Base-by-base conservation (phyloP, 371 early-diverging fungal genomes). In the Blakeslea trispora region DNA sequence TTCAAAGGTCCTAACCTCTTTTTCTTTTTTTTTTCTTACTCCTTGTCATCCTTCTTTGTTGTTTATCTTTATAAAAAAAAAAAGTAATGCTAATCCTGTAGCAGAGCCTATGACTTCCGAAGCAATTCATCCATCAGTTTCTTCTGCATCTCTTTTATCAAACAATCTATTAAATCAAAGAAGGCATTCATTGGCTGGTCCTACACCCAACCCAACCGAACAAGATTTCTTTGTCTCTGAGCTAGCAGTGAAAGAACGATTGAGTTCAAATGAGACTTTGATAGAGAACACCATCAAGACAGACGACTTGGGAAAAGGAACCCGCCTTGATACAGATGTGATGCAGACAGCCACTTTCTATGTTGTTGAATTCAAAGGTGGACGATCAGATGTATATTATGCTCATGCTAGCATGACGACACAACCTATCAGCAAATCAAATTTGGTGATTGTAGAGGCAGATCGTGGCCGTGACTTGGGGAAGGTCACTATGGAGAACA, bases 401-500 rank as follows among this genome's bases (percentile, higher is more conserved):
- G 91, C 91, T 77, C 50, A 53, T 48, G 14, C 37, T 13, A 8
- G 6, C 5, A 19, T 24, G 10, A 15, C 40, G 19, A 32, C 48
- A 34, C 3, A 43, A 0, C 18, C 37, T 14, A 48, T 54, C 17
- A 53, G 59, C 21, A 18, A 53, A 10, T 88, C 89, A 11, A 92
- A 93, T 54, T 70, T 91, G 50, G 96, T 93, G 13, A 91, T 98
- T 55, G 96, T 96, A 1, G 97, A 98, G 71, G 98, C 95, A 1
- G 98, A 98, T 68, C 88, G 98, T 34, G 98, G 97, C 19, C 91
- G 91, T 50, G 98, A 98, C 67, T 77, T 98, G 39, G 98, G 98
- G 19, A 89, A 92, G 55, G 86, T 97, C 9, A 53, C 50, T 15
- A 45, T 60, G 41, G 61, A 63, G n/a, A 55, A 63, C 31, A 66